Base-by-base conservation (phyloP, 345 rosid species). In the Psidium friedrichsthalianum region DNA sequence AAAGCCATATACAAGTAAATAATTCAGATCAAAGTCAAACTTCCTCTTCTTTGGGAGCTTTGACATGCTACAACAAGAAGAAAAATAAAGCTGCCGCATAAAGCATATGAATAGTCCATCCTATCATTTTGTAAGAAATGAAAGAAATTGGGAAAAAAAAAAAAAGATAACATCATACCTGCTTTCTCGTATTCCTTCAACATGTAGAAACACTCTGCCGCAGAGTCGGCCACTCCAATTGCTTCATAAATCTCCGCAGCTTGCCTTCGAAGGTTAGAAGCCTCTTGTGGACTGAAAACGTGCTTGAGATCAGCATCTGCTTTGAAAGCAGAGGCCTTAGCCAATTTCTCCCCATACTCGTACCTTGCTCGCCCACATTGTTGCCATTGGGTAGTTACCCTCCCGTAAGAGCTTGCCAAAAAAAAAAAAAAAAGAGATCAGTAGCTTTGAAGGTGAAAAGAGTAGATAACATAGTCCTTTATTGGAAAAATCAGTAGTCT, bases 231-330 rank as follows among this genome's bases (percentile, higher is more conserved):
- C 87, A 86, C 89, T 56, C 93, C 93, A 51, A 93, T 93, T 13
- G 92, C 83, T 80, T 88, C 82, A 59, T 88, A 91, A 16, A 91
- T 88, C 82, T 89, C 89, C 32, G 93, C 93, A 78, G 95, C 95
- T 88, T 90, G 86, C 82, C 91, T 89, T 24, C 88, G 89, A 44
- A 80, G 57, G 84, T 20, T 36, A 22, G 86, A 84, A 58, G 93
- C 89, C 88, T 42, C 88, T 69, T 86, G 89, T 51, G 90, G 90
- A 84, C 89, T 91, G 57, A 84, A 89, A 82, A 83, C 40, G 83
- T 81, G 86, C 86, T 90, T 82, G 11, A 80, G 87, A 47, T 90
- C 91, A 64, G 95, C 92, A 69, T 87, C 86, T 16, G 91, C 89
- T 56, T 86, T 85, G 44, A 90, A 93, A 49, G 90, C 91, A 6